A percentile compares a stretch with the other conserved stretches of the same genome.
Evolutionary conservation across 306 rosid species (phyloP).

Genomic region (Gastrolobium villosum): DNA sequence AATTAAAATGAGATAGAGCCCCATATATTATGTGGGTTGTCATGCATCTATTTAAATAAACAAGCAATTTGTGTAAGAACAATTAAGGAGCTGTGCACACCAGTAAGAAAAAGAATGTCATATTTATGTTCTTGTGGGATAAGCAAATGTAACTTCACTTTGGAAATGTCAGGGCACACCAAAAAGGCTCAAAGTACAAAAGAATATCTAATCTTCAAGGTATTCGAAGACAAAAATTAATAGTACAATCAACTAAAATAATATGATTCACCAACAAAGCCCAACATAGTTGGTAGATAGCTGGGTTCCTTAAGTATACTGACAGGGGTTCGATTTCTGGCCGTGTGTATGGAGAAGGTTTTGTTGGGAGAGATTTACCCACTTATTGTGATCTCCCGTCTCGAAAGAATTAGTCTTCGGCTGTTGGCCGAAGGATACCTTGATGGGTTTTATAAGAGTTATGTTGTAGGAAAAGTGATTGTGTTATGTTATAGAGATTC

Average conservation of each 20-base stretch:
- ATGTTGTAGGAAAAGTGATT: too few species aligned
- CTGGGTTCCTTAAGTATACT: too few species aligned
- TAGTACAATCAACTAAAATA: background rate
- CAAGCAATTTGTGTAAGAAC: background rate
- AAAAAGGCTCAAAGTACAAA: conserved; percentile 1
- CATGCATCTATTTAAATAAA: background rate
- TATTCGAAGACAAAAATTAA: background rate
- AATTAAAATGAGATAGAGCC: background rate
- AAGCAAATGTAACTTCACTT: conserved; percentile 11
- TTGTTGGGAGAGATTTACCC: too few species aligned
- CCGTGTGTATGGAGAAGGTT: too few species aligned
- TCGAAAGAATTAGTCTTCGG: too few species aligned
- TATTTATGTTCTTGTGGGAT: conserved; percentile 30
- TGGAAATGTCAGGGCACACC: background rate
- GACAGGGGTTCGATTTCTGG: too few species aligned
- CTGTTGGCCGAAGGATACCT: too few species aligned
- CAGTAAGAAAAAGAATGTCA: background rate
- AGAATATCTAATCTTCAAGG: background rate
- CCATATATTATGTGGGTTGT: conserved; percentile 14
- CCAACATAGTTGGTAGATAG: too few species aligned
- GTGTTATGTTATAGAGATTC: too few species aligned
- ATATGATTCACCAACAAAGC: too few species aligned
- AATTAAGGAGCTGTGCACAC: background rate
- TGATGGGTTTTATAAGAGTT: too few species aligned
- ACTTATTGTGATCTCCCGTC: too few species aligned